phyloP scores from a whole-genome alignment of 1,284 basidiomycete genomes.

The Cerrena zonata region DNA sequence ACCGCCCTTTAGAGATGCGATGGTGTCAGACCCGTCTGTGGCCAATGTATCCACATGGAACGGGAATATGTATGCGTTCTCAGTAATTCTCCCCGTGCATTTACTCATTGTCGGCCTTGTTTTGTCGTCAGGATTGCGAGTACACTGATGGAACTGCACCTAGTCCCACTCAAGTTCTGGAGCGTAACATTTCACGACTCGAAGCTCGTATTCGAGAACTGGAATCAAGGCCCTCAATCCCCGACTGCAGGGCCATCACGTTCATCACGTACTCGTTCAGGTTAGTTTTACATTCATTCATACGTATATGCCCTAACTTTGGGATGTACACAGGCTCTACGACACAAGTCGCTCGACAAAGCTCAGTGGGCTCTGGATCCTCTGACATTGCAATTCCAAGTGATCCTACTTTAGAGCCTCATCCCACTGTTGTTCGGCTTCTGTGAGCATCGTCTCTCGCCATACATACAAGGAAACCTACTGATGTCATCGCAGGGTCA shows the following conservation, averaged over 20 bases:
- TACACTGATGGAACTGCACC: slow-evolving; percentile 11
- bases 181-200: slow-evolving; percentile 12
- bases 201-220: slow-evolving; percentile 13
- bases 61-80: slow-evolving; percentile 9
- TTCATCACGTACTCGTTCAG: background rate
- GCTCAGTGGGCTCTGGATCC: background rate
- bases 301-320: background rate
- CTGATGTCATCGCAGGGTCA: slow-evolving; percentile 20
- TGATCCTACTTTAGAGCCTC: slow-evolving; percentile 3
- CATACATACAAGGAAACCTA: too few species aligned
- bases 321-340: background rate
- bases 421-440: slow-evolving; percentile 3
- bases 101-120: too few species aligned
- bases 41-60: slow-evolving; percentile 14
- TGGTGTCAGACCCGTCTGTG: slow-evolving; percentile 13
- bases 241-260: background rate
- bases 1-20: slow-evolving; percentile 13
- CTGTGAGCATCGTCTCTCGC: slow-evolving; percentile 1
- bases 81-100: background rate
- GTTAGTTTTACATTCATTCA: background rate
- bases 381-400: background rate
- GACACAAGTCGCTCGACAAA: too few species aligned
- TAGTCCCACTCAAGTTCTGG: slow-evolving; percentile 11
- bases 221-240: background rate
- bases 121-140: slow-evolving; percentile 12